Evolutionary conservation across 148 eudicot species (phyloP).

Genomic region (Camellia granthamiana): DNA sequence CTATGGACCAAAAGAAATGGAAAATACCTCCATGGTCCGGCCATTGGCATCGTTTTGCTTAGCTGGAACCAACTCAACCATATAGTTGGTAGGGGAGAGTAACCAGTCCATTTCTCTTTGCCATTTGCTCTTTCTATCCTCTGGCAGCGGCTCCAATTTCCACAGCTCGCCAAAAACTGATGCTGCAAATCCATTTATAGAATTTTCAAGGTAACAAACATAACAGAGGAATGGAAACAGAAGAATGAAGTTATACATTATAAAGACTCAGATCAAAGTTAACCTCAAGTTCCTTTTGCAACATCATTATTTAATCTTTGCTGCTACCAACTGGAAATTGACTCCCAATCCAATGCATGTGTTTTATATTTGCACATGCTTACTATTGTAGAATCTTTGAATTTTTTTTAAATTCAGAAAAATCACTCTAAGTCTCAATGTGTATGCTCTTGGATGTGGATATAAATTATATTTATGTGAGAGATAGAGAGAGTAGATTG

Average conservation of each 20-base stretch:
- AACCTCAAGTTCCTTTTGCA: background rate
- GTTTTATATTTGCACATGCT: background rate
- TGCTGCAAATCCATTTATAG: conserved; percentile 44
- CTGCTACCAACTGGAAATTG: background rate
- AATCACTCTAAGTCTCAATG: background rate
- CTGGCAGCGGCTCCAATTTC: conserved; percentile 86
- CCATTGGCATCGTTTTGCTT: conserved; percentile 68
- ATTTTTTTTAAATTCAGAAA: background rate
- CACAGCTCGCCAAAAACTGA: conserved; percentile 96
- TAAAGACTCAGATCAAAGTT: background rate
- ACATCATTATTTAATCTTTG: background rate
- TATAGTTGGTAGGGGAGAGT: conserved; percentile 81
- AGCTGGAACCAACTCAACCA: conserved; percentile 96
- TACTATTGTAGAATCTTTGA: background rate
- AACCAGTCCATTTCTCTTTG: conserved; percentile 88
- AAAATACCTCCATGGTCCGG: conserved; percentile 62
- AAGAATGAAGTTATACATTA: background rate
- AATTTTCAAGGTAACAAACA: background rate
- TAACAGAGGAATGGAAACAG: background rate
- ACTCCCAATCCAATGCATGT: background rate
- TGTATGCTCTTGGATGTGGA: background rate
- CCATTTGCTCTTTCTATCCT: conserved; percentile 76
- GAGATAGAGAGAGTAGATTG: background rate
- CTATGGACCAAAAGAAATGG: background rate
- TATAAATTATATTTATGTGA: background rate